Evolutionary conservation across 352 stramenopile species (phyloP).

Genomic region (Paralagenidium karlingii): DNA sequence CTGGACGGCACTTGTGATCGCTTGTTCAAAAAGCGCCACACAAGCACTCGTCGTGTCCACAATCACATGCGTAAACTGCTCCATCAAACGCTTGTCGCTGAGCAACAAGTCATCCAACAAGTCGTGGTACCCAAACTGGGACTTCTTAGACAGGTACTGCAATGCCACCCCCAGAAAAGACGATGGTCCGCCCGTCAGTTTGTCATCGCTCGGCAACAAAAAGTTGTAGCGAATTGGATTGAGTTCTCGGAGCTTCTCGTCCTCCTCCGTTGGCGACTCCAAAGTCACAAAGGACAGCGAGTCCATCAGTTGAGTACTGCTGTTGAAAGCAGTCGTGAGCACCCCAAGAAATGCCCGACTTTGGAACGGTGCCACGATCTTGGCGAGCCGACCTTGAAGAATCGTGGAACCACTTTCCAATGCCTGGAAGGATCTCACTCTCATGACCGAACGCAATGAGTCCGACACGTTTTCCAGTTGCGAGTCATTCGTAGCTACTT

Average conservation of each 20-base stretch:
- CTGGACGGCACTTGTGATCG: constrained; percentile 17
- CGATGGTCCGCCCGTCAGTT: constrained; percentile 11
- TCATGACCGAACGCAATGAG: constrained; percentile 14
- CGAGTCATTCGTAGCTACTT: constrained; percentile 11
- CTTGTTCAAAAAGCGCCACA: constrained; percentile 28
- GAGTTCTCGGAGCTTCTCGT: constrained; percentile 15
- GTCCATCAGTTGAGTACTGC: constrained; percentile 24
- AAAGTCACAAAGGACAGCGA: constrained; percentile 30
- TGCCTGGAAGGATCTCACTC: constrained; percentile 18
- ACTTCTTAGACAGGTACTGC: constrained; percentile 23
- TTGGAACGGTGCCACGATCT: constrained; percentile 24
- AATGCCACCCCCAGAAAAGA: constrained; percentile 16
- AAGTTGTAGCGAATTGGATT: constrained; percentile 13
- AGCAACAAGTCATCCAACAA: constrained; percentile 44
- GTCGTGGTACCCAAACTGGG: constrained; percentile 36
- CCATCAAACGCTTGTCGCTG: constrained; percentile 21
- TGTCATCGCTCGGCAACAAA: constrained; percentile 18
- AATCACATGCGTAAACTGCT: constrained; percentile 26
- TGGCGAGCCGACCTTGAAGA: constrained; percentile 20
- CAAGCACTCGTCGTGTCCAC: constrained; percentile 27
- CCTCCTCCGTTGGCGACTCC: constrained; percentile 27
- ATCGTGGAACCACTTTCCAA: constrained; percentile 12
- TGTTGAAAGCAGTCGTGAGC: constrained; percentile 19
- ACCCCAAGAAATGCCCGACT: constrained; percentile 24
- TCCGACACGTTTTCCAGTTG: constrained; percentile 21